Base-by-base conservation (phyloP, 1,284 basidiomycete genomes). In the Cutaneotrichosporon sp. region DNA sequence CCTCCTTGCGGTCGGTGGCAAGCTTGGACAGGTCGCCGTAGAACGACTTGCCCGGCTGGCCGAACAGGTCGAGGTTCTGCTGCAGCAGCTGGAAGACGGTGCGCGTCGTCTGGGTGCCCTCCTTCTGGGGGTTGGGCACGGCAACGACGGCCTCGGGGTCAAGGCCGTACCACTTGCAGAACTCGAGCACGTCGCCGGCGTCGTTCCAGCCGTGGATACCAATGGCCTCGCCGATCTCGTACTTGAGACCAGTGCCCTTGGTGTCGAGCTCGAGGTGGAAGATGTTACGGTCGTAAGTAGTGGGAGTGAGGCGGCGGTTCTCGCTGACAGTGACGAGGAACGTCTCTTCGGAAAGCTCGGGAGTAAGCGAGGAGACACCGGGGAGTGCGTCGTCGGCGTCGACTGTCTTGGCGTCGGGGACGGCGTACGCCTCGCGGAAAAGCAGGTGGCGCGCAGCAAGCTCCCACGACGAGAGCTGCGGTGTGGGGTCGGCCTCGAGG, bases 181-280 rank as follows among this genome's bases (percentile, higher is more conserved):
- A 98, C 54, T 90, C 86, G 44, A 83, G 75, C 8, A 97, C 90
- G 63, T 98, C 94, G 48, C 82, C 74, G 41, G 83, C 82, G 73
- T 98, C 92, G 76, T 98, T 98, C 92, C 92, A 97, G 36, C 96
- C 96, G 73, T 98, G 91, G 44, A 98, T 81, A 51, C 94, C 94
- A 39, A 98, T 84, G 17, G 96, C 96, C 77, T 98, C 94, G 56
- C 94, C 94, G 54, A 98, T 90, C 43, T 84, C 86, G 76, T 98
- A 98, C 76, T 87, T 91, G 62, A 98, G 82, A 9, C 90, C 92
- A 15, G 96, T 98, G 40, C 90, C 89, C 46, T 82, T 78, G 10
- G 90, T 92, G 74, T 92, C 85, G 72, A 98, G 91, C 79, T 97
- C 94, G 71, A 98, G 83, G 77, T 98, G 94, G 82, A 98, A 98